Conservation (phyloP, 495 filamentous ascomycete species). For the Penicillium longicatenatum region DNA sequence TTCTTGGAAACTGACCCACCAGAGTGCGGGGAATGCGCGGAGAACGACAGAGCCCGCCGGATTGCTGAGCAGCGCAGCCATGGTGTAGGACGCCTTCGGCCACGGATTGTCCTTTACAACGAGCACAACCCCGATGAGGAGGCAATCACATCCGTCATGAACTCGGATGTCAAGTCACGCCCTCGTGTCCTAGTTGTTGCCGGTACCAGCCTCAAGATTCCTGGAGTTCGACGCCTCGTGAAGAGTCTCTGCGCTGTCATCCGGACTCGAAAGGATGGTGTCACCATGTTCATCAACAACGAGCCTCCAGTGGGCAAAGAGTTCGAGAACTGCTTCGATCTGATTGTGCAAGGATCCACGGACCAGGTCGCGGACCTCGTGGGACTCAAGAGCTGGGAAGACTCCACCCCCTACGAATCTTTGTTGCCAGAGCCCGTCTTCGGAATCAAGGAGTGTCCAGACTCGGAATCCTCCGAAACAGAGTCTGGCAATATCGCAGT, state of each 20-base stretch:
- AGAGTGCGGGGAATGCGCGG: constrained; percentile 73
- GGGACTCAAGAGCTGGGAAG: constrained; percentile 76
- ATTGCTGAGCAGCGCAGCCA: constrained; percentile 90
- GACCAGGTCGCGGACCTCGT: constrained; percentile 82
- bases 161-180: constrained; percentile 76
- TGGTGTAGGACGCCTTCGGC: constrained; percentile 86
- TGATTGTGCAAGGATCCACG: constrained; percentile 83
- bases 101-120: constrained; percentile 95
- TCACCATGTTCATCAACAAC: constrained; percentile 93
- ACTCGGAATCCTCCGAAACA: constrained; percentile 15
- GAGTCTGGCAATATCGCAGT: constrained; percentile 49
- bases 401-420: constrained; percentile 29
- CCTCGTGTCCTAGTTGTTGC: constrained; percentile 94
- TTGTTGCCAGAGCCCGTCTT: constrained; percentile 28
- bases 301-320: constrained; percentile 81
- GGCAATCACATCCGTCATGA: constrained; percentile 88
- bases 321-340: constrained; percentile 88
- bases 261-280: constrained; percentile 77
- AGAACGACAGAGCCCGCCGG: constrained; percentile 72
- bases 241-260: constrained; percentile 86
- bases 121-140: constrained; percentile 96
- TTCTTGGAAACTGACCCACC: constrained; percentile 86
- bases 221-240: constrained; percentile 84
- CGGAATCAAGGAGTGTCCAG: constrained; percentile 2
- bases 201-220: constrained; percentile 92